phyloP scores from a whole-genome alignment of 768 basidiomycete genomes.

The Psilocybe cyanescens region DNA sequence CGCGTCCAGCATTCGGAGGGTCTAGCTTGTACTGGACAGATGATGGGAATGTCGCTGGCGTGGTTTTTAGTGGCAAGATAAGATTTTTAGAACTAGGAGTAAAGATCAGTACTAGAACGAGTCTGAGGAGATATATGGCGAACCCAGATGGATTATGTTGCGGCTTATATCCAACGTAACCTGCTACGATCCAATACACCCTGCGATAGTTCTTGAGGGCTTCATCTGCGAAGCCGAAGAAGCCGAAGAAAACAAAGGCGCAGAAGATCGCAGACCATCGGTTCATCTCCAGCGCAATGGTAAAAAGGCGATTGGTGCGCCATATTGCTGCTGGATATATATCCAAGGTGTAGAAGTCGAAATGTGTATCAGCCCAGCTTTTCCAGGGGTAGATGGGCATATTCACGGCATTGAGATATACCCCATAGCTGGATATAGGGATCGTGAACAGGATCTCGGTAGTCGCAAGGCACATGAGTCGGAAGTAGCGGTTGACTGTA shows the following conservation, averaged over 20 bases:
- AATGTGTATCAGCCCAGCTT: conserved; percentile 39
- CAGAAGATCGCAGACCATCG: conserved; percentile 24
- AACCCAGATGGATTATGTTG: too few relatives aligned
- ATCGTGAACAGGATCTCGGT: conserved; percentile 40
- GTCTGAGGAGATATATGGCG: too few relatives aligned
- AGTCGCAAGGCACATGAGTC: conserved; percentile 45
- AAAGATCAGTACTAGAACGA: too few relatives aligned
- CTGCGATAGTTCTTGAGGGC: conserved; percentile 24
- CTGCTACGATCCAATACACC: too few relatives aligned
- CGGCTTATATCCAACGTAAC: too few relatives aligned
- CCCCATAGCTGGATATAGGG: conserved; percentile 33
- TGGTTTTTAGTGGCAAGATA: too few relatives aligned
- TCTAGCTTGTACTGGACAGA: too few relatives aligned
- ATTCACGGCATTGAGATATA: conserved; percentile 24
- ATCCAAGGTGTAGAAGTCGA: conserved; percentile 18
- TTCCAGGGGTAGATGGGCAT: conserved; percentile 28
- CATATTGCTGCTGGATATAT: conserved; percentile 34
- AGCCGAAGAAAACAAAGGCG: conserved; percentile 5
- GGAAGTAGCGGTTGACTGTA: conserved; percentile 35
- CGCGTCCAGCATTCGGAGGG: too few relatives aligned
- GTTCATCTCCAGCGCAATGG: conserved; percentile 35
- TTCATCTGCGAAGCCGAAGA: conserved; percentile 12
- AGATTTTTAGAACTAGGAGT: too few relatives aligned
- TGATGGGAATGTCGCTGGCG: too few relatives aligned
- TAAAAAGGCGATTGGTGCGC: conserved; percentile 28